These are phyloP conservation scores for Parathielavia hyrcaniae DNA, from an alignment of 495 filamentous ascomycete genomes.

Conservation along the genomic window DNA sequence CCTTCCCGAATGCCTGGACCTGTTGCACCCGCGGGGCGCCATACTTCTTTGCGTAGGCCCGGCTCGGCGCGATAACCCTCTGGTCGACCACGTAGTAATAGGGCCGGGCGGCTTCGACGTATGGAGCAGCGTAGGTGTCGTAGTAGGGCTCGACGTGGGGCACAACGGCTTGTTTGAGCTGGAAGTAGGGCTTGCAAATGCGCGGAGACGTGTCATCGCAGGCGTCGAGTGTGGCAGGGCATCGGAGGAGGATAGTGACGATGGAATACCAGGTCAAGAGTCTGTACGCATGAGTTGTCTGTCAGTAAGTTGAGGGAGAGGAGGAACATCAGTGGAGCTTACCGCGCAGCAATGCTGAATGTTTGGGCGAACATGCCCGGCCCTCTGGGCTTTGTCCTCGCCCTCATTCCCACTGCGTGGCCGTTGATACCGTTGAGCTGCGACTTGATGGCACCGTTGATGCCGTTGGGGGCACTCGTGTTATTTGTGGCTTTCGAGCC, in stretches of 20 bases:
- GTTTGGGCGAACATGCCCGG: slow-evolving; percentile 44
- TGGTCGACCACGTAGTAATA: slow-evolving; percentile 64
- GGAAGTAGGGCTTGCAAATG: slow-evolving; percentile 80
- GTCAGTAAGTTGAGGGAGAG: background rate
- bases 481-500: slow-evolving; percentile 27
- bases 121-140: slow-evolving; percentile 70
- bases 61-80: slow-evolving; percentile 59
- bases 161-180: slow-evolving; percentile 56
- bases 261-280: slow-evolving; percentile 80
- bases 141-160: slow-evolving; percentile 87
- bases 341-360: slow-evolving; percentile 59
- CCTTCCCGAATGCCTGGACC: slow-evolving; percentile 54
- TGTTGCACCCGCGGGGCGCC: slow-evolving; percentile 70
- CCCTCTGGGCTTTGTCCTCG: slow-evolving; percentile 24
- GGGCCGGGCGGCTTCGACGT: slow-evolving; percentile 68
- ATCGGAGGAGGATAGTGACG: slow-evolving; percentile 71
- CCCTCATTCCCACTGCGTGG: slow-evolving; percentile 25
- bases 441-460: slow-evolving; percentile 29
- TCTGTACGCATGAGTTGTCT: slow-evolving; percentile 43
- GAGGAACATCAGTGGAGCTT: slow-evolving; percentile 21
- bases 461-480: slow-evolving; percentile 17
- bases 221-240: slow-evolving; percentile 61
- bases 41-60: slow-evolving; percentile 60
- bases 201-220: slow-evolving; percentile 64
- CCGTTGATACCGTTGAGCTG: slow-evolving; percentile 25